A percentile compares a stretch with the other conserved stretches of the same genome.
Conservation (phyloP, 2,329 filamentous ascomycete species). For the Kalmusia sp. region DNA sequence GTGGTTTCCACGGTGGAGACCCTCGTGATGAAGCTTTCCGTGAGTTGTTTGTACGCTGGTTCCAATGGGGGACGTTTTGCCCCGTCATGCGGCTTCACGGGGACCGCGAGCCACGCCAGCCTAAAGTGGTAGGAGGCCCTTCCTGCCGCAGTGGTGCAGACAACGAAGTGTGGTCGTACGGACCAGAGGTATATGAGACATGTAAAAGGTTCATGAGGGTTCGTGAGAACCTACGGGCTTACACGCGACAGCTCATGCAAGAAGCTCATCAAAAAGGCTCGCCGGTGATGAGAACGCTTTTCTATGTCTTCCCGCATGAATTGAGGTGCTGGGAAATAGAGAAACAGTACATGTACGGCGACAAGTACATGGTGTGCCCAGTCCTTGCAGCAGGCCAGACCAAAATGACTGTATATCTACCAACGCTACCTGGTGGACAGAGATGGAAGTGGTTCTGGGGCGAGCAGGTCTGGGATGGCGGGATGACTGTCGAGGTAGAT, state of each 20-base stretch:
- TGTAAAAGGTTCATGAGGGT: conserved; percentile 66
- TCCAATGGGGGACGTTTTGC: conserved; percentile 72
- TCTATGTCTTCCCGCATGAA: conserved; percentile 69
- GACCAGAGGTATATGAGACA: conserved; percentile 65
- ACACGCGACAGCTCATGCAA: conserved; percentile 65
- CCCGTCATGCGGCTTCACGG: conserved; percentile 73
- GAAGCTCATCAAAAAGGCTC: conserved; percentile 66
- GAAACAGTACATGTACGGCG: conserved; percentile 70
- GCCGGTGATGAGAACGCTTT: conserved; percentile 68
- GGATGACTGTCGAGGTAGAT: conserved; percentile 49
- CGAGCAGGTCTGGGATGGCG: conserved; percentile 46
- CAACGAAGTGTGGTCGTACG: conserved; percentile 73
- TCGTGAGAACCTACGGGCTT: conserved; percentile 64
- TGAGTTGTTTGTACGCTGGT: conserved; percentile 72
- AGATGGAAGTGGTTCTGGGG: conserved; percentile 54
- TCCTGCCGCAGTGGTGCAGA: conserved; percentile 56
- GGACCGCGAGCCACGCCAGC: conserved; percentile 66
- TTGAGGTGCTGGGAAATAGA: conserved; percentile 62
- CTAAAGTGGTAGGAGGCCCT: conserved; percentile 50
- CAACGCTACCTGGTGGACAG: conserved; percentile 50
- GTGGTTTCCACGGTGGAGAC: conserved; percentile 72
- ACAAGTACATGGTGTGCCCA: conserved; percentile 65
- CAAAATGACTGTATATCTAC: conserved; percentile 61
- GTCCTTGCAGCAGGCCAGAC: conserved; percentile 59
- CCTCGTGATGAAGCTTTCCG: conserved; percentile 63